phyloP scores from a whole-genome alignment of 441 rosid genomes.

The Pelargonium australe region DNA sequence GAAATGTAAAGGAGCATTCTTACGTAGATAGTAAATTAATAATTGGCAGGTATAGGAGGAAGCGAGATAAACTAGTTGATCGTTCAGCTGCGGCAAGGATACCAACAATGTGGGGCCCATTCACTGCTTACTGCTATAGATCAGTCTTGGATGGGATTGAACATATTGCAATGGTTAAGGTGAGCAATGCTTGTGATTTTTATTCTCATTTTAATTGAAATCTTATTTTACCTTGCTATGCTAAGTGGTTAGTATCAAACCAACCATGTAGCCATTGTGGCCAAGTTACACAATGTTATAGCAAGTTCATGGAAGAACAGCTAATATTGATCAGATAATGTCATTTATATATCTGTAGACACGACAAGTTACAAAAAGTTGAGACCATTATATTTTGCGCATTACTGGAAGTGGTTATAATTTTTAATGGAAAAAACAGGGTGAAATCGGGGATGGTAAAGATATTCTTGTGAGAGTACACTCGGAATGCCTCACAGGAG shows the following conservation, averaged over 20 bases:
- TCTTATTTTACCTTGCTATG: not conserved
- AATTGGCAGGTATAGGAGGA: slow-evolving; percentile 62
- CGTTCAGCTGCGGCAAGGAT: slow-evolving; percentile 65
- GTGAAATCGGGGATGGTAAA: slow-evolving; percentile 79
- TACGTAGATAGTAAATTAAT: slow-evolving; percentile 6
- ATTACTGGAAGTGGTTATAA: not conserved
- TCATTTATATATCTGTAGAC: too few relatives aligned
- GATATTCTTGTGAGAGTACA: slow-evolving; percentile 87
- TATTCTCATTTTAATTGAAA: not conserved
- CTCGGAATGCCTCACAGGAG: slow-evolving; percentile 87
- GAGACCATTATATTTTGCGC: not conserved
- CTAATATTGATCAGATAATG: too few relatives aligned
- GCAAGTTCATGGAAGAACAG: too few relatives aligned
- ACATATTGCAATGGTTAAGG: slow-evolving; percentile 97
- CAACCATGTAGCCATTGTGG: too few relatives aligned
- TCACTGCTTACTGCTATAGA: slow-evolving; percentile 71
- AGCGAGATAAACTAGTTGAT: slow-evolving; percentile 67
- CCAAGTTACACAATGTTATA: too few relatives aligned
- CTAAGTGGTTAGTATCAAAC: too few relatives aligned
- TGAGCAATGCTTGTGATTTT: slow-evolving; percentile 26
- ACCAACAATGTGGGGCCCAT: slow-evolving; percentile 91
- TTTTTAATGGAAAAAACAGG: slow-evolving; percentile 34
- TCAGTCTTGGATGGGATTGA: slow-evolving; percentile 76
- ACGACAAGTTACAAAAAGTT: too few relatives aligned
- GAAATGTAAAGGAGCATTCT: slow-evolving; percentile 2